These are phyloP conservation scores for Pseudocercospora macadamiae DNA, from an alignment of 2,329 filamentous ascomycete species.

Conservation along the genomic window DNA sequence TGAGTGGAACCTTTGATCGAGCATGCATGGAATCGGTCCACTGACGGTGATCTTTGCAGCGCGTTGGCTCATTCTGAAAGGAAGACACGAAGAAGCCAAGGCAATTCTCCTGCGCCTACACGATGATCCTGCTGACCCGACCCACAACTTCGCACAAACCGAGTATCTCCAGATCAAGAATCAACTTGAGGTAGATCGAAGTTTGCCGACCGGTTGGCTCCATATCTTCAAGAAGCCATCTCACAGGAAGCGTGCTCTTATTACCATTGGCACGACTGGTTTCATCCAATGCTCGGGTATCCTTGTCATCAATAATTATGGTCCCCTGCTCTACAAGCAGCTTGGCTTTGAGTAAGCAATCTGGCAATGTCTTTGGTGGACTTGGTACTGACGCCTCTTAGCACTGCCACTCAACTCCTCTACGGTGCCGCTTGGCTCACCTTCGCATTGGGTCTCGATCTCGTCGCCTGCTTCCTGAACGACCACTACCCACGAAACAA, in stretches of 20 bases:
- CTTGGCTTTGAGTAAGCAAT: constrained; percentile 32
- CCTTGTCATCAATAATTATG: constrained; percentile 38
- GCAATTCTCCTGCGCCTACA: constrained; percentile 31
- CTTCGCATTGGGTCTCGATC: constrained; percentile 32
- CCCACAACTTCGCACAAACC: constrained; percentile 31
- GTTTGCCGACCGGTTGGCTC: constrained; percentile 31
- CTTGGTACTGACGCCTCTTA: background rate
- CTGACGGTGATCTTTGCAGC: constrained; percentile 14
- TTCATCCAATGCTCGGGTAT: constrained; percentile 38
- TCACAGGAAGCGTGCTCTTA: constrained; percentile 33
- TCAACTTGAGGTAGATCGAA: constrained; percentile 36
- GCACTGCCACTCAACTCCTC: constrained; percentile 28
- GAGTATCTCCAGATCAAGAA: constrained; percentile 38
- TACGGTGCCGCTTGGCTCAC: constrained; percentile 38
- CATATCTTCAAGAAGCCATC: constrained; percentile 35
- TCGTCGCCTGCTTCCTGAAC: constrained; percentile 32
- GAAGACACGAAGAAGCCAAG: constrained; percentile 26
- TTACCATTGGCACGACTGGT: constrained; percentile 34
- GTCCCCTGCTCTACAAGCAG: constrained; percentile 35
- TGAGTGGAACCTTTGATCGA: background rate
- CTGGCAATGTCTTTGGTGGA: background rate
- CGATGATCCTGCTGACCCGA: constrained; percentile 26
- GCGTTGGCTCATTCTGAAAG: constrained; percentile 32
- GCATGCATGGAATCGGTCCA: too few relatives aligned
- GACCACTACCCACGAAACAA: constrained; percentile 26